Evolutionary conservation across 1,284 basidiomycete genomes (phyloP), one percentile per base, ranked within the genome.

Genomic region (Phylloporus sp.): DNA sequence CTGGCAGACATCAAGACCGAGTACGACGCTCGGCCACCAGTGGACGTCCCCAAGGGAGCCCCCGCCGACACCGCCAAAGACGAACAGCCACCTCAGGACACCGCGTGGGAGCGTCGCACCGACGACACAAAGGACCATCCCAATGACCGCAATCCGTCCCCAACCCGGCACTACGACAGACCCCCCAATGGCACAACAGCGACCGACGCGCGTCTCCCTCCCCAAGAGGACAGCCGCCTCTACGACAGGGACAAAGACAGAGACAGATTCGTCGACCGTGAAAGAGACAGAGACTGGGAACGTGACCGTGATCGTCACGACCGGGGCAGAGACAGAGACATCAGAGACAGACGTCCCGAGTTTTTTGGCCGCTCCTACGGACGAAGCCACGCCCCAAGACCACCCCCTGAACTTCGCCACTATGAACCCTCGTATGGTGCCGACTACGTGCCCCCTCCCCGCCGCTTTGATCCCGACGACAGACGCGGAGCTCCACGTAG

Each of bases 391-490:
- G 74, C 75, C 25, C 78, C 83, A 62, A 78, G 84, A 69, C 81
- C 83, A 43, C 82, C 82, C 60, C 76, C 81, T 59, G 83, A 85
- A 63, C 79, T 80, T 62, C 82, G 82, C 60, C 84, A 83, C 57
- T 84, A 83, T 68, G 83, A 84, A 47, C 80, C 82, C 45, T 78
- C 78, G 43, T 82, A 84, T 70, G 69, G 74, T 49, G 67, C 70
- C 61, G 73, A 80, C 27, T 74, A 68, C 43, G 66, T 75, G 69
- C 71, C 73, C 14, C 71, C 78, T 70, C 73, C 75, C 63, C 81
- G 81, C 67, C 79, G 82, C 63, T 76, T 70, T 70, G 80, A 82
- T 29, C 63, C 75, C 37, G 75, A 78, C 67, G 73, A 81, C 60
- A 74, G 76, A 62, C 78, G 76, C 62, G 69, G 66, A 25, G 60